Base-by-base conservation (phyloP, 2,329 filamentous ascomycete species). In the Aaosphaeria arxii region DNA sequence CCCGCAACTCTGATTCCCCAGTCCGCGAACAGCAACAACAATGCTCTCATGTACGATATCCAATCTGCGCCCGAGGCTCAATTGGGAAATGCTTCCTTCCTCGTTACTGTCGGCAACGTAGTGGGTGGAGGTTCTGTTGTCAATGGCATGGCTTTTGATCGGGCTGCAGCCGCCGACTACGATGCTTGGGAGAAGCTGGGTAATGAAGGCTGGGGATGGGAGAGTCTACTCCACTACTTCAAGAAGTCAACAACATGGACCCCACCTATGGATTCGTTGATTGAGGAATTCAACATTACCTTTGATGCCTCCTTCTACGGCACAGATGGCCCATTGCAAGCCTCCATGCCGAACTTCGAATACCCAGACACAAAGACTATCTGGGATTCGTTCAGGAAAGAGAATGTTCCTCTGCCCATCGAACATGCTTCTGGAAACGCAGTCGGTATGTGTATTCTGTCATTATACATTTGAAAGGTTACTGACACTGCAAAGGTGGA, bases 131-230 rank as follows among this genome's bases (percentile, higher is more conserved):
- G 67, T 11, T 60, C 57, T 13, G 62, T 62, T 3, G 52, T 71
- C 33, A 71, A 72, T 48, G 59, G 66, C 7, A 65, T 71, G 63
- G 49, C 56, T 11, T 69, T 63, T 31, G 60, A 66, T 36, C 55
- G 69, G 11, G 69, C 57, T 7, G 52, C 56, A 9, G 49, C 58
- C 30, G 61, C 52, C 7, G 62, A 70, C 45, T 71, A 68, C 44
- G 77, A 85, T 62, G 73, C 72, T 1, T 85, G 82, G 82, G 76
- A 75, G 45, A 63, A 71, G 29, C 64, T 85, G 9, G 82, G 82
- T 0, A 85, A 84, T 53, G 43, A 59, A 1, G 81, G 78, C 1
- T 86, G 82, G 82, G 72, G 74, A 1, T 85, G 78, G 77, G 64
- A 78, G 35, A 67, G 67, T 7, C 54, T 78, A 41, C 53, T 64